Evolutionary conservation across 306 rosid genomes (phyloP).

Genomic region (Vicia faba): DNA sequence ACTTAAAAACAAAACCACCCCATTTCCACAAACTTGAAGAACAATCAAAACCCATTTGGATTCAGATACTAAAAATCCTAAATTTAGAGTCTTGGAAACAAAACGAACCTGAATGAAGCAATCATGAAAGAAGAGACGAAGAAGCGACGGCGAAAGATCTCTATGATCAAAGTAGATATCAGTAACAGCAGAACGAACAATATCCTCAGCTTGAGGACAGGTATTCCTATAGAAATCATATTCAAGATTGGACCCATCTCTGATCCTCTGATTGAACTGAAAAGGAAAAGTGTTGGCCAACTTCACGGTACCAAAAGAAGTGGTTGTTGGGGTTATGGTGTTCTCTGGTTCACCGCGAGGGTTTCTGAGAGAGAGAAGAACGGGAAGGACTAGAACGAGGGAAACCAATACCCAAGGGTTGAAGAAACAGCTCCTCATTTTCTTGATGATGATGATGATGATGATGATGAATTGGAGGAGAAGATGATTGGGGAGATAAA

Average conservation of each 20-base stretch:
- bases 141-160: slow-evolving; percentile 61
- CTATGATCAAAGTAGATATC: slow-evolving; percentile 51
- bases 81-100: slow-evolving; percentile 1
- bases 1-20: background rate
- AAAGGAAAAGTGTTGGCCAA: slow-evolving; percentile 27
- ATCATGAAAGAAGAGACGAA: slow-evolving; percentile 88
- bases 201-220: slow-evolving; percentile 69
- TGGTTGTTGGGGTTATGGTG: background rate
- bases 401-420: slow-evolving; percentile 39
- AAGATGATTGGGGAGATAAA: background rate
- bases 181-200: slow-evolving; percentile 54
- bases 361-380: slow-evolving; percentile 49
- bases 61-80: background rate
- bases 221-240: slow-evolving; percentile 62
- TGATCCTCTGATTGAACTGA: slow-evolving; percentile 22
- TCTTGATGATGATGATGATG: background rate
- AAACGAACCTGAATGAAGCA: slow-evolving; percentile 72
- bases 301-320: slow-evolving; percentile 16
- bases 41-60: slow-evolving; percentile 11
- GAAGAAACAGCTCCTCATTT: slow-evolving; percentile 46
- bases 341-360: slow-evolving; percentile 42
- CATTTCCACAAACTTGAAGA: background rate
- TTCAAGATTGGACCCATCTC: slow-evolving; percentile 42
- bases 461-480: background rate
- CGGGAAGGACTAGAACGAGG: slow-evolving; percentile 24